Percentiles rank a stretch among this genome's conserved stretches.
These are phyloP conservation scores for Acacia confusa DNA, from an alignment of 306 rosid genomes.

Conservation along the genomic window DNA sequence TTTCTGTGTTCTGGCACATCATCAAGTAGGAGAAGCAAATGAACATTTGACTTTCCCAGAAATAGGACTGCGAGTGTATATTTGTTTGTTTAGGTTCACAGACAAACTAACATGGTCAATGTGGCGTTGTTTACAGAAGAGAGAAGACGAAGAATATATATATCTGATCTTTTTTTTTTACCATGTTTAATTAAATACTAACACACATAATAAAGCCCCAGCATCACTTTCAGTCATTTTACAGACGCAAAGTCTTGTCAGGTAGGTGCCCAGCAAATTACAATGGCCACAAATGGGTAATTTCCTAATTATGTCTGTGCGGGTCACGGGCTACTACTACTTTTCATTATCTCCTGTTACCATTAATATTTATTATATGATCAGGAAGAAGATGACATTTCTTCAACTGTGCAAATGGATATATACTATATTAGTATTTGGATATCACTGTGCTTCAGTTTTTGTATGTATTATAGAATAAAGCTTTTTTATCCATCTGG, in stretches of 20 bases:
- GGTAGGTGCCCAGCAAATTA: slow-evolving; percentile 52
- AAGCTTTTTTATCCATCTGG: not conserved
- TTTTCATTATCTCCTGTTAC: not conserved
- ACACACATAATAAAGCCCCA: slow-evolving; percentile 12
- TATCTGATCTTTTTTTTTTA: not conserved
- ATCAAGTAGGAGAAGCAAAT: slow-evolving; percentile 14
- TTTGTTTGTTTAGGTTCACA: not conserved
- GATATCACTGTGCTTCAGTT: not conserved
- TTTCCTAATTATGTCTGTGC: slow-evolving; percentile 16
- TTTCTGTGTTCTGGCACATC: not conserved
- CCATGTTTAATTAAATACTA: slow-evolving; percentile 3
- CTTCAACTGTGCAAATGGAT: not conserved
- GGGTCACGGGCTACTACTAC: slow-evolving; percentile 14
- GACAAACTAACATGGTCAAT: slow-evolving; percentile 31
- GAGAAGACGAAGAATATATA: not conserved
- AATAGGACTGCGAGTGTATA: not conserved
- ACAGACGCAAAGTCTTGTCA: slow-evolving; percentile 26
- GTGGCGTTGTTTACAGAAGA: slow-evolving; percentile 19
- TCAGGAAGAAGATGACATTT: not conserved
- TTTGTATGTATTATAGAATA: not conserved
- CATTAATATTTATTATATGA: not conserved
- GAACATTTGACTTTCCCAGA: not conserved
- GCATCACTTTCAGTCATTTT: slow-evolving; percentile 29
- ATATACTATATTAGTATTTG: not conserved
- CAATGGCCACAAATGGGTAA: slow-evolving; percentile 35